These are phyloP conservation scores for Gaeumannomyces tritici DNA, from an alignment of 2,329 filamentous ascomycete species.

Conservation along the genomic window DNA sequence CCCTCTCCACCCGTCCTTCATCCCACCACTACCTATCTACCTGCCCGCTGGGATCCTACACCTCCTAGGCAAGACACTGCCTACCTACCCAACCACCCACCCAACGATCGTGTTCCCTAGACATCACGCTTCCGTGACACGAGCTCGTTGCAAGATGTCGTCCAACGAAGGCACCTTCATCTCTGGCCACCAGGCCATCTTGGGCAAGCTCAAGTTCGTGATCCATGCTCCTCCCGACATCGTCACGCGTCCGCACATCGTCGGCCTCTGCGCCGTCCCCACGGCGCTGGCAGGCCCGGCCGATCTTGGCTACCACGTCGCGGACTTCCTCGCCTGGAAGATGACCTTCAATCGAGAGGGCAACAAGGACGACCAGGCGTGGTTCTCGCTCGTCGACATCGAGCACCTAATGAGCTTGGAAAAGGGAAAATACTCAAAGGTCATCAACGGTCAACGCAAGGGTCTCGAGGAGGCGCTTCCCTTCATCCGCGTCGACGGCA, in stretches of 20 bases:
- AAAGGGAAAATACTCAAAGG: background rate
- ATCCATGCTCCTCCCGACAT: conserved; percentile 1
- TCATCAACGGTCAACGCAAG: background rate
- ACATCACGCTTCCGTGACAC: too few species aligned
- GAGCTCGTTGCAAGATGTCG: background rate
- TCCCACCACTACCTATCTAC: too few species aligned
- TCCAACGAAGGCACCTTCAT: background rate
- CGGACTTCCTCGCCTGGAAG: conserved; percentile 4
- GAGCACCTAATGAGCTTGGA: background rate
- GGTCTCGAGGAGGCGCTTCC: background rate
- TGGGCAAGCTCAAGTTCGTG: conserved; percentile 5
- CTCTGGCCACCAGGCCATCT: background rate
- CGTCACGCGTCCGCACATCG: background rate
- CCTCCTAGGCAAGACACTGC: too few species aligned
- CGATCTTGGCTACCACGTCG: background rate
- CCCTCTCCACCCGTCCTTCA: too few species aligned
- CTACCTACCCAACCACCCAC: too few species aligned
- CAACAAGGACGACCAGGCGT: background rate
- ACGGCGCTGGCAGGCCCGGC: background rate
- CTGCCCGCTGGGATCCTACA: too few species aligned
- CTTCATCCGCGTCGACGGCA: background rate
- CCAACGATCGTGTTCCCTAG: too few species aligned
- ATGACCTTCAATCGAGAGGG: background rate
- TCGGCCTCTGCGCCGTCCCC: conserved; percentile 1
- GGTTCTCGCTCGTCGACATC: conserved; percentile 1